phyloP scores from a whole-genome alignment of 345 rosid genomes.

The Aurinia saxatilis region DNA sequence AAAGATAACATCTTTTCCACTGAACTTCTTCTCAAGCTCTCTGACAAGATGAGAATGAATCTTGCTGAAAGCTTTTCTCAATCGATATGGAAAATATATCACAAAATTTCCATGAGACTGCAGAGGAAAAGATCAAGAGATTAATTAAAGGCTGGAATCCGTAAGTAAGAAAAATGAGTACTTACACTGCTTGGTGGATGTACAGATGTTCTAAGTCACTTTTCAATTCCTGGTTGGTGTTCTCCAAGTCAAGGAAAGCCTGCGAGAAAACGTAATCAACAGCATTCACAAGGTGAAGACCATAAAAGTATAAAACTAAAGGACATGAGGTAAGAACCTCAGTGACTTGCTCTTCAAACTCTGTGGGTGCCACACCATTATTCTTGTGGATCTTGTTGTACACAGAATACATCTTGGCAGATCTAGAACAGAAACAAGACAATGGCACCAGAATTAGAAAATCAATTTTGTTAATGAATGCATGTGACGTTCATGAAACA shows the following conservation, averaged over 20 bases:
- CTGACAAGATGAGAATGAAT: slow-evolving; percentile 75
- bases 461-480: not conserved
- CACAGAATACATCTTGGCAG: slow-evolving; percentile 65
- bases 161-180: not conserved
- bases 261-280: slow-evolving; percentile 10
- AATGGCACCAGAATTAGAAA: not conserved
- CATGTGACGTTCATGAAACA: not conserved
- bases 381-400: slow-evolving; percentile 81
- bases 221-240: slow-evolving; percentile 73
- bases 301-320: not conserved
- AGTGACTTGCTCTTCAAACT: slow-evolving; percentile 78
- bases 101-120: slow-evolving; percentile 80
- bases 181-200: slow-evolving; percentile 73
- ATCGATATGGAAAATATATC: slow-evolving; percentile 64
- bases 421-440: slow-evolving; percentile 19
- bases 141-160: not conserved
- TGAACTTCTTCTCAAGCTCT: slow-evolving; percentile 92
- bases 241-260: slow-evolving; percentile 82
- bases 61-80: slow-evolving; percentile 86
- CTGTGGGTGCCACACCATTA: slow-evolving; percentile 75
- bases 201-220: slow-evolving; percentile 75
- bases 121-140: not conserved
- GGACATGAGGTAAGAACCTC: slow-evolving; percentile 37
- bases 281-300: not conserved
- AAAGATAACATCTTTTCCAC: slow-evolving; percentile 83